These are phyloP conservation scores for Sporothrix brunneoviolacea DNA, from an alignment of 2,329 filamentous ascomycete species.

Conservation along the genomic window DNA sequence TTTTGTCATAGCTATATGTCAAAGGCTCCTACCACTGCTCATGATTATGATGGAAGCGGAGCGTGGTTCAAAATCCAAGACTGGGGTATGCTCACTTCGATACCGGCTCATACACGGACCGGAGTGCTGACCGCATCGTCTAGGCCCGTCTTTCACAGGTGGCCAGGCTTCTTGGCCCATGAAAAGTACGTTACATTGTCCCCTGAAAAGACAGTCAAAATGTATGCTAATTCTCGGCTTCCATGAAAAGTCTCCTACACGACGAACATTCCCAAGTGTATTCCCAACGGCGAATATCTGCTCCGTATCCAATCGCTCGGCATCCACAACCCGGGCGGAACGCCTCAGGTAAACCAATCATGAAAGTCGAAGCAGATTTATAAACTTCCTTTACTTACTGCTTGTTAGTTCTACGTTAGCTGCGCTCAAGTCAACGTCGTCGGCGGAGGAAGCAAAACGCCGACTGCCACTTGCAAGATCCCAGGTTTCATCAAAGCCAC, in stretches of 20 bases:
- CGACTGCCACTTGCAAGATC: constrained; percentile 29
- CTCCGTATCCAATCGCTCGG: constrained; percentile 54
- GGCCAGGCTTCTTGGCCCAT: constrained; percentile 30
- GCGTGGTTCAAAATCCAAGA: constrained; percentile 39
- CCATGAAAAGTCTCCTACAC: constrained; percentile 32
- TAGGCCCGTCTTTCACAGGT: constrained; percentile 27
- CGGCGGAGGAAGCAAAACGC: constrained; percentile 31
- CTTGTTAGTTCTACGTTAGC: constrained; percentile 41
- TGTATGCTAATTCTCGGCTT: too few relatives aligned
- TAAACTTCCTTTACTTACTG: constrained; percentile 20
- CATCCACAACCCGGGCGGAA: constrained; percentile 47
- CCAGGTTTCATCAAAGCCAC: constrained; percentile 26
- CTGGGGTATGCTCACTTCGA: too few relatives aligned
- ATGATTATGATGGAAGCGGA: constrained; percentile 33
- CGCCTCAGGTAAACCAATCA: constrained; percentile 28
- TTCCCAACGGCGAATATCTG: constrained; percentile 53
- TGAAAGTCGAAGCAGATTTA: neutral
- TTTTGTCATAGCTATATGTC: constrained; percentile 32
- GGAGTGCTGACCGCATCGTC: too few relatives aligned
- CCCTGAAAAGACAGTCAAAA: too few relatives aligned
- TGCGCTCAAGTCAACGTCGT: constrained; percentile 42
- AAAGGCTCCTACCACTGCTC: constrained; percentile 30
- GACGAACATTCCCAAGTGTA: constrained; percentile 41
- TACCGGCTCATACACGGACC: too few relatives aligned
- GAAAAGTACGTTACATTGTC: too few relatives aligned